A percentile compares a stretch with the other conserved stretches of the same genome.
Conservation (phyloP, 768 basidiomycete species). For the Lactarius sp. region DNA sequence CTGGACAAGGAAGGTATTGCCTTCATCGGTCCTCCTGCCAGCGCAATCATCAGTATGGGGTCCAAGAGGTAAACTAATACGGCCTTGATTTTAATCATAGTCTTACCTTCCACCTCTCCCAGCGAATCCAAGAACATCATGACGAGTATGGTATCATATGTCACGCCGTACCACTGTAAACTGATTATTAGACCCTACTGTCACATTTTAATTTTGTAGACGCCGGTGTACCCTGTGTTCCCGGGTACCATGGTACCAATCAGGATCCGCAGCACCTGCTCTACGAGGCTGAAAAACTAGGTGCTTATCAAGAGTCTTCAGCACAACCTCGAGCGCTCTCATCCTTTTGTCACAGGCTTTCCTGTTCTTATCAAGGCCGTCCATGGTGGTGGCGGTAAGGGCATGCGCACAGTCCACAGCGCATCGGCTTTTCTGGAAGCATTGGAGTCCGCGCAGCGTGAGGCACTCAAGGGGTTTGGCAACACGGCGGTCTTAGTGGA, state of each 20-base stretch:
- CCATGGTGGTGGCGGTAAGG: slow-evolving; percentile 93
- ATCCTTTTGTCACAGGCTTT: slow-evolving; percentile 47
- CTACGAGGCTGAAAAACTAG: slow-evolving; percentile 65
- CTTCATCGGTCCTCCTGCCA: slow-evolving; percentile 87
- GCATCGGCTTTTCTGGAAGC: slow-evolving; percentile 73
- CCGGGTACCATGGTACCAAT: slow-evolving; percentile 85
- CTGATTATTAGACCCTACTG: slow-evolving; percentile 3
- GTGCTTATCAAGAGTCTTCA: slow-evolving; percentile 32
- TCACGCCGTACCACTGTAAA: background rate
- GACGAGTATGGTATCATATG: slow-evolving; percentile 46
- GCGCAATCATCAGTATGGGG: slow-evolving; percentile 90
- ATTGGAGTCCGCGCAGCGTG: slow-evolving; percentile 81
- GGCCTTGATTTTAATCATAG: background rate
- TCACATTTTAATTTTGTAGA: slow-evolving; percentile 36
- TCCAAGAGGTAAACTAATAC: slow-evolving; percentile 69
- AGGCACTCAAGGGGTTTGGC: slow-evolving; percentile 83
- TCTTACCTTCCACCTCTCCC: background rate
- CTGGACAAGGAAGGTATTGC: slow-evolving; percentile 76
- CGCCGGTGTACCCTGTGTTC: slow-evolving; percentile 89
- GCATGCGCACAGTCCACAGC: slow-evolving; percentile 79
- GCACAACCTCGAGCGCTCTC: background rate
- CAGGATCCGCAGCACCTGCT: slow-evolving; percentile 72
- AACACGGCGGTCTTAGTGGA: slow-evolving; percentile 85
- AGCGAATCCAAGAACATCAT: slow-evolving; percentile 96
- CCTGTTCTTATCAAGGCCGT: slow-evolving; percentile 96